Percentiles rank a stretch among this genome's conserved stretches.
phyloP scores from a whole-genome alignment of 257 asterid genomes.

The Ajuga chamaepitys region DNA sequence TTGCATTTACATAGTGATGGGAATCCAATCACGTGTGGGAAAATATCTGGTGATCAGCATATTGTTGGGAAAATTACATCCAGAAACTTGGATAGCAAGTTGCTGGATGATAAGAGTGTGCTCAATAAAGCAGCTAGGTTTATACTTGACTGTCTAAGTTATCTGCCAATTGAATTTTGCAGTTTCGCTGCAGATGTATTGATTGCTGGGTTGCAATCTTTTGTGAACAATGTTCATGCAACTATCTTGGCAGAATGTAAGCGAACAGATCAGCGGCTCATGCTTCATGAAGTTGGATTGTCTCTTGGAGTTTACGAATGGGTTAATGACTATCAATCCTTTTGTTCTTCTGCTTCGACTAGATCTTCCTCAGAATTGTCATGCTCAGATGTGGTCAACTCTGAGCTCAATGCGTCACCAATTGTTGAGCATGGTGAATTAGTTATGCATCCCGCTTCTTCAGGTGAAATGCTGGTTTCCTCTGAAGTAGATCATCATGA shows the following conservation, averaged over 20 bases:
- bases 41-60: slow-evolving; percentile 22
- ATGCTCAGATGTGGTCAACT: slow-evolving; percentile 24
- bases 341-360: slow-evolving; percentile 29
- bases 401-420: slow-evolving; percentile 23
- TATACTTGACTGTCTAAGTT: slow-evolving; percentile 70
- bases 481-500: slow-evolving; percentile 15
- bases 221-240: slow-evolving; percentile 64
- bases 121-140: slow-evolving; percentile 40
- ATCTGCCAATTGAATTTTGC: slow-evolving; percentile 80
- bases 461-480: slow-evolving; percentile 18
- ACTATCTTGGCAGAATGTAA: slow-evolving; percentile 70
- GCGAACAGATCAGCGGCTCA: slow-evolving; percentile 51
- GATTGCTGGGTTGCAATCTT: slow-evolving; percentile 67
- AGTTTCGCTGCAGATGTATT: slow-evolving; percentile 69
- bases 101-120: slow-evolving; percentile 22
- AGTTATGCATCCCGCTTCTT: slow-evolving; percentile 13
- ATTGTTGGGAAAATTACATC: slow-evolving; percentile 16
- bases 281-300: slow-evolving; percentile 89
- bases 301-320: slow-evolving; percentile 83
- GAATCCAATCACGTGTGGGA: slow-evolving; percentile 19
- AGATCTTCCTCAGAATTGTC: slow-evolving; percentile 34
- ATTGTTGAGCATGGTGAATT: slow-evolving; percentile 16
- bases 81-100: slow-evolving; percentile 16
- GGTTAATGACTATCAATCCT: slow-evolving; percentile 61
- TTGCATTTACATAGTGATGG: slow-evolving; percentile 22